Evolutionary conservation across 768 basidiomycete genomes (phyloP).

Genomic region (Phaeotremella fagi): DNA sequence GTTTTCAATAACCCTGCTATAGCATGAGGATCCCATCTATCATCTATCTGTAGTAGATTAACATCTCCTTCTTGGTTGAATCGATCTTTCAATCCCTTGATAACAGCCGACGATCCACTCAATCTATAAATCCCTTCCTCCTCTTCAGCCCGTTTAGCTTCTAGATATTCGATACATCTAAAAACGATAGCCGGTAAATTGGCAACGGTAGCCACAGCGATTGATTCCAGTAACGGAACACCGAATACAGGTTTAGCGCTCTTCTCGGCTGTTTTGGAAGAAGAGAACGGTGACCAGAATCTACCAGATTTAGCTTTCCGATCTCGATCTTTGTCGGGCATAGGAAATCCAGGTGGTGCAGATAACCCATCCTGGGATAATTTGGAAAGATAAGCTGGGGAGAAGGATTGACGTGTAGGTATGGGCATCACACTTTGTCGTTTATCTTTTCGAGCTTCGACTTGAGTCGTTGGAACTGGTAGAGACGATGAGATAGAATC

Average conservation of each 20-base stretch:
- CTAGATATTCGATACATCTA: conserved; percentile 89
- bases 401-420: conserved; percentile 12
- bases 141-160: conserved; percentile 86
- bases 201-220: conserved; percentile 82
- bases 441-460: conserved; percentile 20
- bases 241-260: conserved; percentile 71
- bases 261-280: conserved; percentile 49
- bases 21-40: conserved; percentile 96
- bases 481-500: conserved; percentile 53
- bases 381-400: conserved; percentile 34
- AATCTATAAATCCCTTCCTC: conserved; percentile 98
- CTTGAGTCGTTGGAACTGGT: conserved; percentile 19
- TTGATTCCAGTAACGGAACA: conserved; percentile 76
- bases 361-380: conserved; percentile 32
- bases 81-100: conserved; percentile 84
- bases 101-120: conserved; percentile 89
- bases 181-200: conserved; percentile 91
- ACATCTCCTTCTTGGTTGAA: conserved; percentile 97
- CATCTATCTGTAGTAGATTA: conserved; percentile 77
- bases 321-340: conserved; percentile 60
- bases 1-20: conserved; percentile 91
- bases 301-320: conserved; percentile 88
- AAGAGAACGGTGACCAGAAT: conserved; percentile 83
- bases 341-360: conserved; percentile 12
- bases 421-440: conserved; percentile 41